Percentiles rank a stretch among this genome's conserved stretches.
These are phyloP conservation scores for Arthrobotrys iridis DNA, from an alignment of 2,329 filamentous ascomycete species.

Conservation along the genomic window DNA sequence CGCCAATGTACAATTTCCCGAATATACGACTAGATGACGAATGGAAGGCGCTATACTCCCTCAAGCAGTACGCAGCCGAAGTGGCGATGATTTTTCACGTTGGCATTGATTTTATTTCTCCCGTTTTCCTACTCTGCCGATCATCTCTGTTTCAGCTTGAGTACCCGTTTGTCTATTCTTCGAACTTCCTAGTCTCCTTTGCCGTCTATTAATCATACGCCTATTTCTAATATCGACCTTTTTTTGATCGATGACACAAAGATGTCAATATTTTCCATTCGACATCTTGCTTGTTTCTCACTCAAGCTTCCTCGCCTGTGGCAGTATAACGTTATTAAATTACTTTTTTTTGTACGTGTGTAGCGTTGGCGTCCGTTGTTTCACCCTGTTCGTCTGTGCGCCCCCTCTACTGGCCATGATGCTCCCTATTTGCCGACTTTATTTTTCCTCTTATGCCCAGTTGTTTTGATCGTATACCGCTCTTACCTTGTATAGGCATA, in stretches of 20 bases:
- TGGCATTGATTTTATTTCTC: background rate
- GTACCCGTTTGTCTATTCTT: background rate
- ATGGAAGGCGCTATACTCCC: conserved; percentile 28
- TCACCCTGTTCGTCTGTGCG: background rate
- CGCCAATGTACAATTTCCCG: conserved; percentile 36
- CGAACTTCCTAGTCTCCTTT: background rate
- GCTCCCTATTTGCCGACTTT: background rate
- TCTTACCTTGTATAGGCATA: conserved; percentile 12
- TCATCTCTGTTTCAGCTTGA: background rate
- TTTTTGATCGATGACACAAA: background rate
- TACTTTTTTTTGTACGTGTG: conserved; percentile 3
- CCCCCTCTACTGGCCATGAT: too few species aligned
- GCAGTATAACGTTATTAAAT: conserved; percentile 1
- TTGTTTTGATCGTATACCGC: background rate
- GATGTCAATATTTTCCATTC: conserved; percentile 1
- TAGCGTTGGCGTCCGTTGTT: conserved; percentile 20
- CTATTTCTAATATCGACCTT: background rate
- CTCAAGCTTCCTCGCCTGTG: background rate
- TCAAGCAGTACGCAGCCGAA: conserved; percentile 4
- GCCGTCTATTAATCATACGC: background rate
- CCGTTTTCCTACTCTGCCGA: background rate
- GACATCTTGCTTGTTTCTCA: background rate
- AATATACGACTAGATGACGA: conserved; percentile 38
- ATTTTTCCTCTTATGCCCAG: too few species aligned
- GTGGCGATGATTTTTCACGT: background rate